Percentiles rank a stretch among this genome's conserved stretches.
Conservation (phyloP, 306 rosid genomes). For the Carpinus fangiana region DNA sequence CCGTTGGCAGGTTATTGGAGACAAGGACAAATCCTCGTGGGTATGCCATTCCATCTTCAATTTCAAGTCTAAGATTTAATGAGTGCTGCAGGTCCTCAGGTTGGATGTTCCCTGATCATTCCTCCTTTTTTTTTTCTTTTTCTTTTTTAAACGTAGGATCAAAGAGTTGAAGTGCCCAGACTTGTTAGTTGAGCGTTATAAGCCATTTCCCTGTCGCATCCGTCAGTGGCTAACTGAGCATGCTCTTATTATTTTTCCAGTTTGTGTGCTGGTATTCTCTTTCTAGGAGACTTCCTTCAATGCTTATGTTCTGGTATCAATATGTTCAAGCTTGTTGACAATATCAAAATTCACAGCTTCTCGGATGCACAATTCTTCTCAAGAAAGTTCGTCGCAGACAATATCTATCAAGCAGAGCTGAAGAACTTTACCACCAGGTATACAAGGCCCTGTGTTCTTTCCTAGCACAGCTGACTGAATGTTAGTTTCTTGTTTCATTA, state of each 20-base stretch:
- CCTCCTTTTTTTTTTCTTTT: not conserved
- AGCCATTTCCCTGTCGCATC: conserved; percentile 60
- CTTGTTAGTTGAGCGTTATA: conserved; percentile 55
- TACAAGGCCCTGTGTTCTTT: not conserved
- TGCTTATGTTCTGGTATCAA: conserved; percentile 32
- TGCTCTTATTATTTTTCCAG: conserved; percentile 46
- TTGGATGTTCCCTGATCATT: conserved; percentile 1
- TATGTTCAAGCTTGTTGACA: conserved; percentile 43
- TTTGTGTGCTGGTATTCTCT: conserved; percentile 64
- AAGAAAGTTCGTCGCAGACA: conserved; percentile 45
- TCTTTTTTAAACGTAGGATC: conserved; percentile 44
- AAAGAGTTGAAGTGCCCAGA: conserved; percentile 88
- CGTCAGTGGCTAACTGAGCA: conserved; percentile 62
- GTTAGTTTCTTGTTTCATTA: not conserved
- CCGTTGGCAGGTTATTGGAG: conserved; percentile 52
- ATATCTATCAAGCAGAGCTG: conserved; percentile 55
- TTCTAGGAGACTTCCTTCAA: conserved; percentile 36
- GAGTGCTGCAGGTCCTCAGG: conserved; percentile 17
- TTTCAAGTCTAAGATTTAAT: conserved; percentile 18
- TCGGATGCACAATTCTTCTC: conserved; percentile 53
- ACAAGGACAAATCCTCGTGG: conserved; percentile 53
- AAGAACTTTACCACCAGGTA: conserved; percentile 83
- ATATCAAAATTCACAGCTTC: conserved; percentile 58
- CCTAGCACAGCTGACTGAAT: not conserved
- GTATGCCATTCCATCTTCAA: conserved; percentile 43